Percentiles rank a stretch among this genome's conserved stretches.
phyloP scores from a whole-genome alignment of 768 basidiomycete species.

The Termitomyces sp. region DNA sequence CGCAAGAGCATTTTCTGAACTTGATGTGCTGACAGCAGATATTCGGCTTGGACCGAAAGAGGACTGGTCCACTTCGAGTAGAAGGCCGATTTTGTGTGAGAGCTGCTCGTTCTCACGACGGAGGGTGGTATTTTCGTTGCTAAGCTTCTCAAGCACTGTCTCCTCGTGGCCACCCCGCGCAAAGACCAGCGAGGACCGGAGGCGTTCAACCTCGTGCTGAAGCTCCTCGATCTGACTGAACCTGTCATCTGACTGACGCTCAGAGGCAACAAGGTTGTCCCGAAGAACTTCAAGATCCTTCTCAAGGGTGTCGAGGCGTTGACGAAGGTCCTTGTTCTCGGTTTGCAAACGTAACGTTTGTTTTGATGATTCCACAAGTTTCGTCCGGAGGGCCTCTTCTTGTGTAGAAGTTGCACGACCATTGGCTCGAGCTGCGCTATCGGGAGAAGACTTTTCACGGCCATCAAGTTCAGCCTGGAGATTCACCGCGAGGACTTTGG shows the following conservation, averaged over 20 bases:
- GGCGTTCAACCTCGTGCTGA: slow-evolving; percentile 71
- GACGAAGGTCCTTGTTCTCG: slow-evolving; percentile 74
- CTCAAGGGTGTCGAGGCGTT: slow-evolving; percentile 69
- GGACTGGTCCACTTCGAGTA: slow-evolving; percentile 83
- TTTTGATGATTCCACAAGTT: slow-evolving; percentile 74
- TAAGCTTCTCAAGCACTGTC: slow-evolving; percentile 74
- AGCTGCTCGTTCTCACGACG: slow-evolving; percentile 85
- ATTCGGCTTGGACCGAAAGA: slow-evolving; percentile 60
- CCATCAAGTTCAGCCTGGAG: slow-evolving; percentile 86
- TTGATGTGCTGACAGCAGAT: slow-evolving; percentile 69
- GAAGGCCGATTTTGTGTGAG: slow-evolving; percentile 85
- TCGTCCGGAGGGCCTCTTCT: slow-evolving; percentile 66
- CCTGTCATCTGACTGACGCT: slow-evolving; percentile 77
- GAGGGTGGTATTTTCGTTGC: slow-evolving; percentile 72
- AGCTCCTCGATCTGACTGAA: slow-evolving; percentile 73
- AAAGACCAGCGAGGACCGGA: slow-evolving; percentile 67
- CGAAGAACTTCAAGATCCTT: slow-evolving; percentile 68
- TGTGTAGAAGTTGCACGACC: slow-evolving; percentile 76
- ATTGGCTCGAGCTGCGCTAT: slow-evolving; percentile 44
- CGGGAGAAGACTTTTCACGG: slow-evolving; percentile 42
- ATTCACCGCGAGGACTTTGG: slow-evolving; percentile 73
- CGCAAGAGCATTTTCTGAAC: slow-evolving; percentile 73
- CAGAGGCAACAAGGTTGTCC: slow-evolving; percentile 63
- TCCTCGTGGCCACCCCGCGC: slow-evolving; percentile 76
- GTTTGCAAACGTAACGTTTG: slow-evolving; percentile 64